Base-by-base conservation (phyloP, 768 basidiomycete species). In the Calocera viscosa region DNA sequence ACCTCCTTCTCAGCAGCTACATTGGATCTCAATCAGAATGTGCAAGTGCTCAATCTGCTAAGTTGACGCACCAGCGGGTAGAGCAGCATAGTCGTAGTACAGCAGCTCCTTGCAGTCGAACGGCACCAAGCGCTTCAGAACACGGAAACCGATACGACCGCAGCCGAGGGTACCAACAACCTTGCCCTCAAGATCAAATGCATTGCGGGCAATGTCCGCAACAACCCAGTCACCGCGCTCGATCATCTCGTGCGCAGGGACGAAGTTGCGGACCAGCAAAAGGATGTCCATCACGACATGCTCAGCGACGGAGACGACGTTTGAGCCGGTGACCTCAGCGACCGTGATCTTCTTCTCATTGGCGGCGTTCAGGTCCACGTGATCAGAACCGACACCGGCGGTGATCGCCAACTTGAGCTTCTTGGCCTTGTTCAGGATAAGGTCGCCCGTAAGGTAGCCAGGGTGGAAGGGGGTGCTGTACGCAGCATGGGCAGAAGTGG, bases 31-130 rank as follows among this genome's bases (percentile, higher is more conserved):
- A n/a, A 38, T 64, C 53, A 40, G 68, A 19, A 5, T 63, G 19
- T 7, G 12, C 66, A 66, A 67, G 19, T 22, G 43, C 24, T 32
- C 33, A 19, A 39, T 53, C 2, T 16, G 39, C 40, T 38, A 34
- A 38, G 17, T 11, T 2, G 11, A 60, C 66, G 66, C 47, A 72
- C 69, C 69, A 10, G 65, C 53, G 2, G 75, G 74, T 10, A 76
- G 68, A 60, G 74, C 70, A 22, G 71, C 66, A 66, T 76, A 76
- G 63, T 76, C 76, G 49, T 72, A 75, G 72, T 74, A 77, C 24
- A 77, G 67, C 2, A 76, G 67, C 64, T 77, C 76, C 67, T 76
- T 77, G 70, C 73, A 75, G 64, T 75, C 70, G 65, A 77, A 77
- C 1, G 72, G 71, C 39, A 68, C 68, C 22, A 77, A 69, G 63